Evolutionary conservation across 495 filamentous ascomycete genomes (phyloP).

Genomic region (Penicillium malachiteum): DNA sequence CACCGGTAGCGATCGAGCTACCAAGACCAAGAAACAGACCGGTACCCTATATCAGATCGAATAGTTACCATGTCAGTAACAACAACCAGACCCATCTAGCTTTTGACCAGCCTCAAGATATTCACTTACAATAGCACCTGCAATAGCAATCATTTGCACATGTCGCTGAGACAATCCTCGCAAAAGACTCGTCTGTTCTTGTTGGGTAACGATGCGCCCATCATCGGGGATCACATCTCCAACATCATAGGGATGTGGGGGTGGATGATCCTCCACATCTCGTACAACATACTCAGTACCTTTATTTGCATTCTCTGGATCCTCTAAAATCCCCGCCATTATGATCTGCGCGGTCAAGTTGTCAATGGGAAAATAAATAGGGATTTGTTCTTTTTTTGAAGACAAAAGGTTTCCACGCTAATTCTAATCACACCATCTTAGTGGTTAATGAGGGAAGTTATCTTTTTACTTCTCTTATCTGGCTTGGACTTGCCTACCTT

Average conservation of each 20-base stretch:
- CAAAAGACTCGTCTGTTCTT: slow-evolving; percentile 26
- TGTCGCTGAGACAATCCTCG: slow-evolving; percentile 46
- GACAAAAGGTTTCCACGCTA: slow-evolving; percentile 3
- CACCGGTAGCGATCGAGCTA: slow-evolving; percentile 54
- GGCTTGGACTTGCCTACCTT: background rate
- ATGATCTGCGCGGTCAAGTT: background rate
- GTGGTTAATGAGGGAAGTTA: slow-evolving; percentile 13
- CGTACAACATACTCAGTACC: slow-evolving; percentile 15
- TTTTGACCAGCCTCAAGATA: background rate
- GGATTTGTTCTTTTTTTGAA: background rate
- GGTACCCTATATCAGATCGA: slow-evolving; percentile 49
- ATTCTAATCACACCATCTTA: slow-evolving; percentile 21
- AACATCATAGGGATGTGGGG: slow-evolving; percentile 3
- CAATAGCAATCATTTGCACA: slow-evolving; percentile 59
- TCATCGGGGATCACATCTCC: slow-evolving; percentile 7
- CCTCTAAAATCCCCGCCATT: slow-evolving; percentile 15
- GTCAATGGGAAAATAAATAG: background rate
- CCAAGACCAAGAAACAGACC: slow-evolving; percentile 64
- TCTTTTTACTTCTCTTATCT: background rate
- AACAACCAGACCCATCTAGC: too few relatives aligned
- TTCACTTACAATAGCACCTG: slow-evolving; percentile 51
- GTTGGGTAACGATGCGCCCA: slow-evolving; percentile 23
- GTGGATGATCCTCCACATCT: slow-evolving; percentile 20
- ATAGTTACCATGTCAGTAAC: too few relatives aligned
- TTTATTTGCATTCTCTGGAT: slow-evolving; percentile 5